Conservation (phyloP, 2,329 filamentous ascomycete genomes). For the Emmonsiellopsis sp. region DNA sequence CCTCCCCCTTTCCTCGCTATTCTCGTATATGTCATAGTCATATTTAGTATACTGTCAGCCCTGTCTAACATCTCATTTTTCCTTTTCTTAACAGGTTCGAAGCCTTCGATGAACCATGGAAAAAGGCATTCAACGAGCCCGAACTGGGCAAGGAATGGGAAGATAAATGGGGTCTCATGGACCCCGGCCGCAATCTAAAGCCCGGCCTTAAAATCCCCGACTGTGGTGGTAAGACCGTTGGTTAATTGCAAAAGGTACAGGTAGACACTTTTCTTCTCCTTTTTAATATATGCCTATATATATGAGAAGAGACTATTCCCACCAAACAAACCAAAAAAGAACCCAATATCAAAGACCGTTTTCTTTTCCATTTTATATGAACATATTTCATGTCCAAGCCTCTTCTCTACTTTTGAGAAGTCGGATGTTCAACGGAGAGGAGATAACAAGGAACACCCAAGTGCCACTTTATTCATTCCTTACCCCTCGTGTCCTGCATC, state of each 20-base stretch:
- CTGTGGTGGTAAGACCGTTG: conserved; percentile 65
- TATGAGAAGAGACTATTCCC: not conserved
- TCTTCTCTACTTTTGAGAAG: no score
- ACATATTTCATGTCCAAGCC: no score
- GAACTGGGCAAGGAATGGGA: conserved; percentile 67
- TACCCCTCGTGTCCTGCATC: no score
- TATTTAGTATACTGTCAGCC: no score
- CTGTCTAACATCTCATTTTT: not conserved
- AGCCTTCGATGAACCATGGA: conserved; percentile 96
- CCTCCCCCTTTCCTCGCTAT: not conserved
- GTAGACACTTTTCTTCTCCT: not conserved
- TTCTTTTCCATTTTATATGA: no score
- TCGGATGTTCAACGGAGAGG: no score
- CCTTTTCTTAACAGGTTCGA: conserved; percentile 54
- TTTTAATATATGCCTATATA: not conserved
- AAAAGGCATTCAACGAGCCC: conserved; percentile 60
- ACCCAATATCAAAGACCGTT: no score
- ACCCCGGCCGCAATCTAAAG: conserved; percentile 76
- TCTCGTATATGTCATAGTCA: not conserved
- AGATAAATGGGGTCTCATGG: conserved; percentile 91
- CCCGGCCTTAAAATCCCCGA: conserved; percentile 75
- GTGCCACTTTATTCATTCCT: no score
- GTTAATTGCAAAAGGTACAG: conserved; percentile 15
- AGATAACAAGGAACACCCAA: no score
- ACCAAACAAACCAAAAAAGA: no score